Conservation (phyloP, 768 basidiomycete species). For the Amylocystis lapponica region DNA sequence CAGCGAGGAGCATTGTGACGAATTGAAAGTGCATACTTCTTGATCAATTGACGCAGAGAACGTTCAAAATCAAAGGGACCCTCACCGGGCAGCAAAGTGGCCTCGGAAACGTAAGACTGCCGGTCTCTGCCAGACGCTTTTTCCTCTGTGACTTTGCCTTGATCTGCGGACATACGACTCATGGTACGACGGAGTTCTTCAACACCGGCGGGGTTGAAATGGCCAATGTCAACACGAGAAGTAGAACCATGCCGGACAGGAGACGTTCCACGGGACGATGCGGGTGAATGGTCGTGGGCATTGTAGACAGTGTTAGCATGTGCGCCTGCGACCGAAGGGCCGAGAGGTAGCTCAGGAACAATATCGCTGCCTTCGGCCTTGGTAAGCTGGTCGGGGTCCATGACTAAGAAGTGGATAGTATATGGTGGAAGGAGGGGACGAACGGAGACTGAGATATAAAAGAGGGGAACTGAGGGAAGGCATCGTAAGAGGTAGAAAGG, state of each 20-base stretch:
- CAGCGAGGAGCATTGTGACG: too few relatives aligned
- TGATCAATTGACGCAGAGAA: constrained; percentile 17
- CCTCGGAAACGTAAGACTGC: constrained; percentile 11
- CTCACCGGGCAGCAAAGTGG: constrained; percentile 14
- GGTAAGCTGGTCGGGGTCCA: constrained; percentile 14
- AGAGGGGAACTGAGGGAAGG: too few relatives aligned
- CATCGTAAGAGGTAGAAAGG: too few relatives aligned
- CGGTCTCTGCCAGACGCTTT: background rate
- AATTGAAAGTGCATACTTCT: constrained; percentile 40
- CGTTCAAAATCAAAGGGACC: constrained; percentile 27
- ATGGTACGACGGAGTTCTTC: constrained; percentile 32
- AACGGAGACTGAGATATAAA: too few relatives aligned
- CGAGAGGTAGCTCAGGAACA: constrained; percentile 13
- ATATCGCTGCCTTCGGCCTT: constrained; percentile 8
- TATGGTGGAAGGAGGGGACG: too few relatives aligned
- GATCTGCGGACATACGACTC: constrained; percentile 13
- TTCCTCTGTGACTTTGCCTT: background rate
- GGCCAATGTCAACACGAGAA: constrained; percentile 37
- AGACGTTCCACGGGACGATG: too few relatives aligned
- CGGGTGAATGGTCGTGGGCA: too few relatives aligned
- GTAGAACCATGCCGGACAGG: too few relatives aligned
- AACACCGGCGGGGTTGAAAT: constrained; percentile 51
- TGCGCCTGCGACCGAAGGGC: constrained; percentile 9
- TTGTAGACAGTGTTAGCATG: constrained; percentile 11
- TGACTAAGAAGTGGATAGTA: too few relatives aligned